Percentiles rank a stretch among this genome's conserved stretches.
Evolutionary conservation across 2,329 filamentous ascomycete genomes (phyloP).

Genomic region (Aspergillus ustus): DNA sequence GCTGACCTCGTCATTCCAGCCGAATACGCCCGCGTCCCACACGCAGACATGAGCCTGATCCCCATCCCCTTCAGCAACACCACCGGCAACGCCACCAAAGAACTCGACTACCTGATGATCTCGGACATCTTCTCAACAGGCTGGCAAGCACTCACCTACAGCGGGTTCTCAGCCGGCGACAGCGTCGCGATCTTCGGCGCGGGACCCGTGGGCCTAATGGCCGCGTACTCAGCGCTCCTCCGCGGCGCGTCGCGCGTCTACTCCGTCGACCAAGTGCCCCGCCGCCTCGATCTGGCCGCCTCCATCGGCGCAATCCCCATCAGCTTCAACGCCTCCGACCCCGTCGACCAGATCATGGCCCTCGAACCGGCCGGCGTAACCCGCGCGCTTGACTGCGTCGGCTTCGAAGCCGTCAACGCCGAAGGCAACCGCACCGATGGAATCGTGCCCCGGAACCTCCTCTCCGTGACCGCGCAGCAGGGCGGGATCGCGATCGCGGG

Average conservation of each 20-base stretch:
- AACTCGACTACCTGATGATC: slow-evolving; percentile 19
- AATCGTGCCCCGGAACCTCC: not conserved
- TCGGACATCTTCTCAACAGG: slow-evolving; percentile 30
- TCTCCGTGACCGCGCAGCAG: not conserved
- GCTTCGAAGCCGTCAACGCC: slow-evolving; percentile 63
- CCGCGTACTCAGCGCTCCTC: slow-evolving; percentile 65
- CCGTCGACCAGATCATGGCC: slow-evolving; percentile 65
- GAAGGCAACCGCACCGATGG: not conserved
- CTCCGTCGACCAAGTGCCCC: slow-evolving; percentile 66
- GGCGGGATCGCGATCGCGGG: not conserved
- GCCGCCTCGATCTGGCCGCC: slow-evolving; percentile 61
- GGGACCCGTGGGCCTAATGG: slow-evolving; percentile 69
- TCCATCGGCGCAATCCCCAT: slow-evolving; percentile 67
- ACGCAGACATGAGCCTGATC: slow-evolving; percentile 23
- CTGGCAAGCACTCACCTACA: slow-evolving; percentile 42
- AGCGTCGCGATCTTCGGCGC: slow-evolving; percentile 68
- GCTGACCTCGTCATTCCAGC: slow-evolving; percentile 12
- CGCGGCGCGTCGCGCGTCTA: slow-evolving; percentile 66
- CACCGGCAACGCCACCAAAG: not conserved
- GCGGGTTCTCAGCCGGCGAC: slow-evolving; percentile 65
- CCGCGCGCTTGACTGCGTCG: slow-evolving; percentile 67
- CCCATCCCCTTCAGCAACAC: slow-evolving; percentile 15
- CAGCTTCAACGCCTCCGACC: slow-evolving; percentile 60
- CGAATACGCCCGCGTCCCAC: slow-evolving; percentile 27
- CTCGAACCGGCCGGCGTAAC: slow-evolving; percentile 62